phyloP scores from a whole-genome alignment of 768 basidiomycete genomes.

The Punctularia strigosozonata region DNA sequence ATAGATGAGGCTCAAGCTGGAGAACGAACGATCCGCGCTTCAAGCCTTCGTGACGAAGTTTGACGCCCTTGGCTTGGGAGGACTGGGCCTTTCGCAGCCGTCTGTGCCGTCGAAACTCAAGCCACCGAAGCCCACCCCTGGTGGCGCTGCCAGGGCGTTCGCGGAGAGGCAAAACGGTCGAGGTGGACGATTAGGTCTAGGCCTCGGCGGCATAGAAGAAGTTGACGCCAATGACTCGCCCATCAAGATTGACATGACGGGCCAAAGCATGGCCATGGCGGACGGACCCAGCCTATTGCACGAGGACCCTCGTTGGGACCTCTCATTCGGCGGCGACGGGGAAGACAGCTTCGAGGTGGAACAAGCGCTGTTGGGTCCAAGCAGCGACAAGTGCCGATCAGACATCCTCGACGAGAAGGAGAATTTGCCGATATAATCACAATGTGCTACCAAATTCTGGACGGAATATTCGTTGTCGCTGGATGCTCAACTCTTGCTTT shows the following conservation, averaged over 20 bases:
- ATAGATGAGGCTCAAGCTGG: slow-evolving; percentile 49
- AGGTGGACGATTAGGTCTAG: slow-evolving; percentile 15
- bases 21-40: slow-evolving; percentile 69
- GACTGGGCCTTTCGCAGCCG: slow-evolving; percentile 20
- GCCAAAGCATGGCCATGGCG: slow-evolving; percentile 7
- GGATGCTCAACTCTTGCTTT: too few relatives aligned
- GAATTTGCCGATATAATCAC: too few relatives aligned
- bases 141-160: slow-evolving; percentile 38
- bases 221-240: slow-evolving; percentile 37
- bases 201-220: slow-evolving; percentile 14
- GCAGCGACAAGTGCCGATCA: slow-evolving; percentile 13
- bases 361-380: slow-evolving; percentile 9
- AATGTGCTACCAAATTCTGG: too few relatives aligned
- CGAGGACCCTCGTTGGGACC: slow-evolving; percentile 19
- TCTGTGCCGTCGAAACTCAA: slow-evolving; percentile 27
- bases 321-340: too few relatives aligned
- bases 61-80: slow-evolving; percentile 53
- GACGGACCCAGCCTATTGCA: slow-evolving; percentile 22
- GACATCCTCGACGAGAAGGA: slow-evolving; percentile 39
- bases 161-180: slow-evolving; percentile 32
- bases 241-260: slow-evolving; percentile 35
- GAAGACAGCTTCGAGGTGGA: slow-evolving; percentile 21
- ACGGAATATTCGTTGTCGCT: too few relatives aligned
- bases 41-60: slow-evolving; percentile 76
- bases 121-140: slow-evolving; percentile 36